phyloP scores from a whole-genome alignment of 2,329 filamentous ascomycete species.

The Xenoacremonium recifei region DNA sequence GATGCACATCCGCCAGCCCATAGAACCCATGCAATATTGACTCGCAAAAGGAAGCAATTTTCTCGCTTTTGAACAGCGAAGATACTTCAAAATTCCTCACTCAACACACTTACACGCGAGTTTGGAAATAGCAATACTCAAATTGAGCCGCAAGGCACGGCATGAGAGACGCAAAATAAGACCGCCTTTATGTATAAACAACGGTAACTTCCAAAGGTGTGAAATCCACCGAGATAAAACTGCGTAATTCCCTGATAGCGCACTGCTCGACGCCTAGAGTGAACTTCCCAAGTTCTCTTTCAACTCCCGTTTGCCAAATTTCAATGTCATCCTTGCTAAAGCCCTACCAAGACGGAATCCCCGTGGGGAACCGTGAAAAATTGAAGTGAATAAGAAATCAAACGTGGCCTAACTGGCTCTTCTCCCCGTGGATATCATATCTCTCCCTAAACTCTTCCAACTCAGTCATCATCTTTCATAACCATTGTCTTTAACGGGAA shows the following conservation, averaged over 20 bases:
- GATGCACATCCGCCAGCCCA: too few species aligned
- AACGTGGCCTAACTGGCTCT: slow-evolving; percentile 6
- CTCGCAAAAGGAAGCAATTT: too few species aligned
- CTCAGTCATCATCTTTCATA: too few species aligned
- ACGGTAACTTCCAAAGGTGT: slow-evolving; percentile 9
- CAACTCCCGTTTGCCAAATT: slow-evolving; percentile 30
- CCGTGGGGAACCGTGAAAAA: slow-evolving; percentile 13
- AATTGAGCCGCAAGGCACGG: too few species aligned
- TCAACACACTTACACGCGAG: too few species aligned
- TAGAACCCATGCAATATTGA: too few species aligned
- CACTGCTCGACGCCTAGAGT: slow-evolving; percentile 23
- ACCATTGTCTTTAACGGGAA: slow-evolving; percentile 23
- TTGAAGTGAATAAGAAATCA: too few species aligned
- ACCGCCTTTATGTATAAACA: too few species aligned
- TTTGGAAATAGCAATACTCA: too few species aligned
- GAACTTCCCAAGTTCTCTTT: slow-evolving; percentile 28
- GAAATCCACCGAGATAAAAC: slow-evolving; percentile 14
- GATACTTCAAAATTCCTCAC: too few species aligned
- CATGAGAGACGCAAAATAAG: too few species aligned
- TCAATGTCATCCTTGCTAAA: slow-evolving; percentile 18
- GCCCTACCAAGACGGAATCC: slow-evolving; percentile 19
- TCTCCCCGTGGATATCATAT: background rate
- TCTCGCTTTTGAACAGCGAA: too few species aligned
- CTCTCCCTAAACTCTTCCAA: background rate
- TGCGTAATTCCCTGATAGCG: slow-evolving; percentile 16